Evolutionary conservation across 257 asterid genomes (phyloP), one percentile per base, ranked within the genome.

Genomic region (Gentiana macrophylla): DNA sequence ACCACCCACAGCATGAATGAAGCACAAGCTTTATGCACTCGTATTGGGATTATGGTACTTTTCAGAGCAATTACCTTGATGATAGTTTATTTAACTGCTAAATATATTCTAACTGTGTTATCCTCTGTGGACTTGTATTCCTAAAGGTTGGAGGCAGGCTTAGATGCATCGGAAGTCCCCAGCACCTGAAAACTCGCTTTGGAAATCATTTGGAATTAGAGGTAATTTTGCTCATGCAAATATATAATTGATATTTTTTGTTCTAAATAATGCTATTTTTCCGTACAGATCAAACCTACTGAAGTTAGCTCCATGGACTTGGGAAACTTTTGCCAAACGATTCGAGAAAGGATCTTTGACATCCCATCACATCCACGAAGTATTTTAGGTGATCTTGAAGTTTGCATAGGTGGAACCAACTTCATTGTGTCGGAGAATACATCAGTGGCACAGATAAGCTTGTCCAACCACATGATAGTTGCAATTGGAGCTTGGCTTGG

Each of bases 1-100:
- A 91, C 98, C 67, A 91, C 98, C 65, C 95, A 91, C 70, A 91
- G 98, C 84, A 91, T 91, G 98, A 73, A 78, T 60, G 98, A 91
- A 75, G 98, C 98, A 69, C 98, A 91, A 80, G 98, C 98, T 57
- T 86, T 91, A 66, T 91, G 97, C 79, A 85, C 98, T 41, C 72
- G 90, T 71, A 91, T 87, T 36, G 97, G 98, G 56, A 81, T 91
- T 71, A 91, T 91, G 98, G 97, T 91, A 77, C 48, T 45, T 64
- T n/a, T 36, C 57, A 10, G 37, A 44, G 60, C 47, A 34, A 49
- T 46, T 65, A 56, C 50, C 50, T 44, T 2, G 8, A 34, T 52
- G 52, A 24, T 49, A 32, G 51, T 46, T 55, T 8, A 12, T 46
- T 55, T 8, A 12, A 15, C 45, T 57, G 35, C 4, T 35, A 8